Conservation (phyloP, 495 filamentous ascomycete species). For the Penicillium ucsense region DNA sequence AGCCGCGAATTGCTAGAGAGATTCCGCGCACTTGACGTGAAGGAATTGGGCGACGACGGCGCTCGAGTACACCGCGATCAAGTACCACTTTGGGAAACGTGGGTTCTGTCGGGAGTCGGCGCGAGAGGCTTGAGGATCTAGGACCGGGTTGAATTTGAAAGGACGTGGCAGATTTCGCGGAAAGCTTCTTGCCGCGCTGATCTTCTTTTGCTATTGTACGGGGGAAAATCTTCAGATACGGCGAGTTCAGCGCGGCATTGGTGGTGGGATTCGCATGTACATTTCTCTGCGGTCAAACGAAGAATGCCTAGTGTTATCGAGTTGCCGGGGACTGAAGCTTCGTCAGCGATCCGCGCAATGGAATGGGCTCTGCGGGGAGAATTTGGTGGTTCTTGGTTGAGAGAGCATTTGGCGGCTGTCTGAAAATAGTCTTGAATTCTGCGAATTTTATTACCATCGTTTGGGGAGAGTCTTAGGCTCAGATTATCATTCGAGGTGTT, state of each 20-base stretch:
- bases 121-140: not conserved
- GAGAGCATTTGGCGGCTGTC: slow-evolving; percentile 6
- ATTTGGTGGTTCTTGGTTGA: not conserved
- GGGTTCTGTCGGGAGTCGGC: slow-evolving; percentile 38
- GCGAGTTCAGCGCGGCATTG: no score
- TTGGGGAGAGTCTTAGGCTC: no score
- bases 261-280: no score
- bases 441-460: no score
- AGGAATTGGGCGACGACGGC: slow-evolving; percentile 52
- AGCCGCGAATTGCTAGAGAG: slow-evolving; percentile 14
- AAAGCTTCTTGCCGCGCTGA: no score
- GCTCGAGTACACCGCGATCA: slow-evolving; percentile 39
- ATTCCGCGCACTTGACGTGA: slow-evolving; percentile 20
- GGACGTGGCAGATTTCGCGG: not conserved
- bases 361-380: not conserved
- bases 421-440: not conserved
- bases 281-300: no score
- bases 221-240: no score
- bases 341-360: not conserved
- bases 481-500: no score
- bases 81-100: slow-evolving; percentile 54
- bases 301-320: no score
- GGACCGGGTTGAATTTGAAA: not conserved
- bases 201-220: no score
- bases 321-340: no score